Evolutionary conservation across 257 asterid species (phyloP), one percentile per base, ranked within the genome.

Genomic region (Thymus quinquecostatus): DNA sequence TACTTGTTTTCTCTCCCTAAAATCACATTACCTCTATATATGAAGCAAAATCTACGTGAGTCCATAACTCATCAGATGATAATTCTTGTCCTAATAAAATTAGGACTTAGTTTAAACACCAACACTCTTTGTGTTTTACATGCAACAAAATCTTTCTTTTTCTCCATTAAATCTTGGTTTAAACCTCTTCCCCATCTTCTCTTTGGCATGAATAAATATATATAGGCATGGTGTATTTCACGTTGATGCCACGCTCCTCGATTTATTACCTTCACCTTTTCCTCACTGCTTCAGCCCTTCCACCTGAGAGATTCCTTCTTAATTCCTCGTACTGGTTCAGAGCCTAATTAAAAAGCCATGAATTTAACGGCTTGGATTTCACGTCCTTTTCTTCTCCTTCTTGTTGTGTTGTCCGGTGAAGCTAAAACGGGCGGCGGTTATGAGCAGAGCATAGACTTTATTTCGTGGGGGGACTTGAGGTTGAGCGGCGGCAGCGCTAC

Each of bases 401-500:
- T 73, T 38, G 10, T 74, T 45, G 6, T 86, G 68, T 27, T 69
- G 34, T 40, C 45, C 14, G 60, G 45, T 1, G 74, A 13, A 29
- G 54, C 54, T 57, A 67, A 53, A 48, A 3, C 14, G 30, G 57
- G 7, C 56, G 57, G 2, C 21, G 14, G 60, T 8, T 10, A 14
- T 8, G 75, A 13, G 57, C 21, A 9, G 56, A 28, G 69, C 21
- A 21, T 21, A 41, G 73, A 66, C 36, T 85, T 38, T 21, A 81
- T 93, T 10, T 86, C 89, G 13, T 88, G 97, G 98, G 74, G 71
- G 43, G 98, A 92, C 49, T 60, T 90, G 84, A 83, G 54, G 12
- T 49, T 85, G 55, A 72, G 72, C 68, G 57, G 59, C 57, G 71
- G 14, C 1, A 78, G 61, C 2, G 59, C 77, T 67, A 71, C 78